Conservation (phyloP, 2,329 filamentous ascomycete species). For the Epichloe hybrida region DNA sequence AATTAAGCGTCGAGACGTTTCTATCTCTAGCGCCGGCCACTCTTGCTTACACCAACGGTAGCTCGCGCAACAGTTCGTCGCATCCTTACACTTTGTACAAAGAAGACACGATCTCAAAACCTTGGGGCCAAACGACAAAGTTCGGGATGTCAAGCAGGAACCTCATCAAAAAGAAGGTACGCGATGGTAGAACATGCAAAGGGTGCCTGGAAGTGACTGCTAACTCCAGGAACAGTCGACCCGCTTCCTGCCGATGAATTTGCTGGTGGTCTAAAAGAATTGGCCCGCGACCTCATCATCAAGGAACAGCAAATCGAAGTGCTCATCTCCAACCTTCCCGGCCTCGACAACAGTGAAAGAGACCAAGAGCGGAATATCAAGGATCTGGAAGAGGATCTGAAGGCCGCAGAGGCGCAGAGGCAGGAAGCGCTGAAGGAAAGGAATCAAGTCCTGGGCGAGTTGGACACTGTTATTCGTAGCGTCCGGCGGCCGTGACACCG, state of each 20-base stretch:
- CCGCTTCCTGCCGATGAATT: conserved; percentile 51
- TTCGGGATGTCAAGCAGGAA: conserved; percentile 44
- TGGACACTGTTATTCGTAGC: conserved; percentile 48
- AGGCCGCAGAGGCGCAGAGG: conserved; percentile 46
- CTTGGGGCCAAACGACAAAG: conserved; percentile 42
- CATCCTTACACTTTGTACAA: conserved; percentile 52
- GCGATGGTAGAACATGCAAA: background rate
- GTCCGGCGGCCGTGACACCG: conserved; percentile 41
- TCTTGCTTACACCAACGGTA: conserved; percentile 16
- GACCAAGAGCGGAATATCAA: conserved; percentile 58
- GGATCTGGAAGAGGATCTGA: conserved; percentile 52
- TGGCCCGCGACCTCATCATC: conserved; percentile 62
- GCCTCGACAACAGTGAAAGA: conserved; percentile 63
- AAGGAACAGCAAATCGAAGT: conserved; percentile 77
- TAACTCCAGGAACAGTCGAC: conserved; percentile 31
- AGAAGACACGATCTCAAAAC: conserved; percentile 53
- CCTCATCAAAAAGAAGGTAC: conserved; percentile 37
- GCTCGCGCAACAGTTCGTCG: conserved; percentile 57
- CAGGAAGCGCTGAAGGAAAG: conserved; percentile 51
- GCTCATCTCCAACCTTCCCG: conserved; percentile 61
- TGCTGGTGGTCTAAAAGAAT: conserved; percentile 52
- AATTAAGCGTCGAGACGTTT: conserved; percentile 3
- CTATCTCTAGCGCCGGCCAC: background rate
- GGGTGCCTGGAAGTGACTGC: background rate
- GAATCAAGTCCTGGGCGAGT: conserved; percentile 43